Conservation (phyloP, 2,329 filamentous ascomycete species). For the Fusarium anguioides region DNA sequence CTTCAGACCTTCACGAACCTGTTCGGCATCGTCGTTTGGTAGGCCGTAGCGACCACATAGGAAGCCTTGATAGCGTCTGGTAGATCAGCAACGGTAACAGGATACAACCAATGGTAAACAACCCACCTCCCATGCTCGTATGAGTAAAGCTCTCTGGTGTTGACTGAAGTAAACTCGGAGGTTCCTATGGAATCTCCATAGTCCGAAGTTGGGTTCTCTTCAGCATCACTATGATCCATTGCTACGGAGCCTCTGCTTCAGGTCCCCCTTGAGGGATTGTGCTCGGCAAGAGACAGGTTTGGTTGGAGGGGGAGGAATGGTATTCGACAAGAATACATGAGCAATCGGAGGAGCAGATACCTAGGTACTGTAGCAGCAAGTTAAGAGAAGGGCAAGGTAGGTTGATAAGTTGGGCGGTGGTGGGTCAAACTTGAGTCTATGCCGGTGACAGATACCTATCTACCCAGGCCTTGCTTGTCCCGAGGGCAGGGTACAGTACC, state of each 20-base stretch:
- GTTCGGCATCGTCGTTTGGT: slow-evolving; percentile 65
- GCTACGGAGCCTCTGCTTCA: slow-evolving; percentile 13
- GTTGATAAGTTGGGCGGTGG: slow-evolving; percentile 13
- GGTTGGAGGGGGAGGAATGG: slow-evolving; percentile 2
- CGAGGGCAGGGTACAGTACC: slow-evolving; percentile 27
- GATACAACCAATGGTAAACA: neutral
- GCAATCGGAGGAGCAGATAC: slow-evolving; percentile 13
- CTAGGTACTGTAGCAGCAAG: slow-evolving; percentile 7
- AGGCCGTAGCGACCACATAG: slow-evolving; percentile 60
- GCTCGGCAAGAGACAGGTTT: slow-evolving; percentile 21
- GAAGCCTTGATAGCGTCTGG: slow-evolving; percentile 62
- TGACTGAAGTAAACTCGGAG: slow-evolving; percentile 56
- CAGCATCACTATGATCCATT: slow-evolving; percentile 42
- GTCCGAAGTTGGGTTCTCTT: slow-evolving; percentile 53
- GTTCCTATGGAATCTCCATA: slow-evolving; percentile 52
- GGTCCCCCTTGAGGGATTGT: slow-evolving; percentile 8
- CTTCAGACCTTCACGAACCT: slow-evolving; percentile 60
- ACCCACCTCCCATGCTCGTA: slow-evolving; percentile 54
- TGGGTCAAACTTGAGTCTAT: slow-evolving; percentile 23
- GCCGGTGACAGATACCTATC: slow-evolving; percentile 28
- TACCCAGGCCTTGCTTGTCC: slow-evolving; percentile 27
- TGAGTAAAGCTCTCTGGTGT: slow-evolving; percentile 49
- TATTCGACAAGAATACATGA: slow-evolving; percentile 37
- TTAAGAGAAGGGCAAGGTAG: neutral
- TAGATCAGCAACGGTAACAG: slow-evolving; percentile 13